Evolutionary conservation across 306 rosid genomes (phyloP), one percentile per base, ranked within the genome.

Genomic region (Vigna angularis): DNA sequence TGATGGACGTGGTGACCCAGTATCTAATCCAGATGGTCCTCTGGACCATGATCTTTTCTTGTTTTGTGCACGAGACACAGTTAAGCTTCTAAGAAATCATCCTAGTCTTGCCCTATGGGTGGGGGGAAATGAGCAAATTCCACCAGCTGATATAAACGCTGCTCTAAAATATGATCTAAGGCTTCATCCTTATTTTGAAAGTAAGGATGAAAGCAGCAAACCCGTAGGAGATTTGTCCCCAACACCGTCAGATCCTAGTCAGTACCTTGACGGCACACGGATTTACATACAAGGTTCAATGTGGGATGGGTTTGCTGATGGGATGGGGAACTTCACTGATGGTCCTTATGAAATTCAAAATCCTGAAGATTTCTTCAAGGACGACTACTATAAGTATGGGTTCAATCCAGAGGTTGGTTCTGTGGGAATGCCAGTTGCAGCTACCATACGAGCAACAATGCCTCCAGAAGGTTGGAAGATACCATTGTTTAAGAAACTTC

Each of bases 41-140:
- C 84, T 84, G 68, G 98, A 94, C 80, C 98, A 94, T 85, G 97
- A 90, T 76, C 97, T 94, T 83, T 94, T 94, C 85, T 45, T 94
- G 91, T 83, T 90, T 73, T 92, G 95, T 86, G 98, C 91, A 7
- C 90, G 98, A 84, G 98, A 94, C 84, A 94, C 97, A 1, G 93
- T 94, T 81, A 94, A 92, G 78, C 97, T 94, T 81, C 88, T 94
- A 79, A 87, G 97, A 79, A 94, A 94, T 86, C 96, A 92, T 83
- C 84, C 97, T n/a, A 92, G 98, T 88, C 98, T 92, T 73, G 95
- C 97, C 79, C 92, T 92, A 53, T 94, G 98, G 98, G 97, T 94
- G 62, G 98, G 98, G 44, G 98, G 98, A 76, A 94, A 94, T 75
- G 98, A 94, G 81, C 98, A 94, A 92, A 74, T 84, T 85, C 98